A percentile compares a stretch with the other conserved stretches of the same genome.
Conservation (phyloP, 805 yeast species). For the Vanderwaltozyma tropicalis region DNA sequence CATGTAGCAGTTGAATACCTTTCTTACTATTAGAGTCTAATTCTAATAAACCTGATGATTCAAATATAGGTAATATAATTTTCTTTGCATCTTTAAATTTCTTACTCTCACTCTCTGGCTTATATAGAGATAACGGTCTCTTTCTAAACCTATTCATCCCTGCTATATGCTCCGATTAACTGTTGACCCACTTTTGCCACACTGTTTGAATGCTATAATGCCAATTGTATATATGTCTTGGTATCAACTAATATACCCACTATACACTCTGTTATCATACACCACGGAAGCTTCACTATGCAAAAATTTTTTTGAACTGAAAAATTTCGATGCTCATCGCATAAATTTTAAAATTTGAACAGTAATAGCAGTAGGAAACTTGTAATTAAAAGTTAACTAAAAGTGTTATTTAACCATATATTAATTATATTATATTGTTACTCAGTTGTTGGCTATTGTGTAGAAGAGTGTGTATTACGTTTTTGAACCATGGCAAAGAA, state of each 20-base stretch:
- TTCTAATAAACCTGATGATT: constrained; percentile 35
- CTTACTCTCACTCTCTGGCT: not conserved
- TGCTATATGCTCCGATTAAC: not conserved
- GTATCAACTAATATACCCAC: not conserved
- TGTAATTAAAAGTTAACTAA: not conserved
- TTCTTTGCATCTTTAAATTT: not conserved
- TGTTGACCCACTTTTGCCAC: not conserved
- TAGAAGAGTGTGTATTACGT: too few relatives aligned
- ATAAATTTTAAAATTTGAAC: not conserved
- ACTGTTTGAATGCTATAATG: not conserved
- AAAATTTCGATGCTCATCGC: constrained; percentile 9
- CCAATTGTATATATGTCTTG: not conserved
- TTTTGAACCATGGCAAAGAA: constrained; percentile 30
- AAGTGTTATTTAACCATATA: too few relatives aligned
- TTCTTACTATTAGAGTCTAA: constrained; percentile 29
- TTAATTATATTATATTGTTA: too few relatives aligned
- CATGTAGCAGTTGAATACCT: constrained; percentile 32
- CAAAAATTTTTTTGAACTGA: not conserved
- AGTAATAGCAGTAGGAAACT: not conserved
- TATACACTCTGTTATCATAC: not conserved
- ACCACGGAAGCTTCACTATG: not conserved
- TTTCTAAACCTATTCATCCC: not conserved
- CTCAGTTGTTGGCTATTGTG: too few relatives aligned
- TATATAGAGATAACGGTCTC: not conserved
- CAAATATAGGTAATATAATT: constrained; percentile 23